phyloP scores from a whole-genome alignment of 352 stramenopile genomes.

The Aphanomyces stellatus region DNA sequence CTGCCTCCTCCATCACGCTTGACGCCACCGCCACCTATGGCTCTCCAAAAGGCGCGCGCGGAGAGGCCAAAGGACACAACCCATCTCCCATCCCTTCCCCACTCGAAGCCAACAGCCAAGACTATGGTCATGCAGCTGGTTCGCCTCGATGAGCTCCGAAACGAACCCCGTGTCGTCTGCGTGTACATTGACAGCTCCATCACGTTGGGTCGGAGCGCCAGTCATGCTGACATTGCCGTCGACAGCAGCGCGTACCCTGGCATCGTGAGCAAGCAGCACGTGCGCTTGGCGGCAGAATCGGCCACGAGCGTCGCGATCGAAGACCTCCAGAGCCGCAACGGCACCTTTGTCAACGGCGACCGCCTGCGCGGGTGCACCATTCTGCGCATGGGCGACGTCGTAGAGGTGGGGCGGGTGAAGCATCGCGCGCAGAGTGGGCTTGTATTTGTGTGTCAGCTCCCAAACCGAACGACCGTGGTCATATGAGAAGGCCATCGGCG shows the following conservation, averaged over 20 bases:
- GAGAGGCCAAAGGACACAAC: background rate
- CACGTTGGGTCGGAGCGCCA: slow-evolving; percentile 2
- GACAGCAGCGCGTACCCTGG: slow-evolving; percentile 1
- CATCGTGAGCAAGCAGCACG: slow-evolving; percentile 12
- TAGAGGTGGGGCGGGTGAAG: slow-evolving; percentile 7
- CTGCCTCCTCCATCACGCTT: background rate
- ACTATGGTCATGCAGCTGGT: slow-evolving; percentile 11
- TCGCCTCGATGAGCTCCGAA: background rate
- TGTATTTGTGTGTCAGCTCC: background rate
- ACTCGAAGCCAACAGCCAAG: no score
- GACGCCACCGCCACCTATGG: background rate
- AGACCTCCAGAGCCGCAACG: slow-evolving; percentile 14
- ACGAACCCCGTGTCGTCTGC: background rate
- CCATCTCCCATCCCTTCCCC: background rate
- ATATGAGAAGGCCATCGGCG: no score
- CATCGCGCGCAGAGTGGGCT: slow-evolving; percentile 4
- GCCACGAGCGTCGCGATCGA: no score
- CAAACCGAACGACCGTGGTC: background rate
- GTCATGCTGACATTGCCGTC: background rate
- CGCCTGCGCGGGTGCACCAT: no score
- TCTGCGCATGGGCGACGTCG: background rate
- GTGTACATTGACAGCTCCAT: background rate
- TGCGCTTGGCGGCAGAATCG: background rate
- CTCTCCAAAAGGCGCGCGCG: background rate
- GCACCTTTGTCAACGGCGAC: slow-evolving; percentile 16